Evolutionary conservation across 108 stramenopile genomes (phyloP).

Genomic region (Skeletonema marinoi): DNA sequence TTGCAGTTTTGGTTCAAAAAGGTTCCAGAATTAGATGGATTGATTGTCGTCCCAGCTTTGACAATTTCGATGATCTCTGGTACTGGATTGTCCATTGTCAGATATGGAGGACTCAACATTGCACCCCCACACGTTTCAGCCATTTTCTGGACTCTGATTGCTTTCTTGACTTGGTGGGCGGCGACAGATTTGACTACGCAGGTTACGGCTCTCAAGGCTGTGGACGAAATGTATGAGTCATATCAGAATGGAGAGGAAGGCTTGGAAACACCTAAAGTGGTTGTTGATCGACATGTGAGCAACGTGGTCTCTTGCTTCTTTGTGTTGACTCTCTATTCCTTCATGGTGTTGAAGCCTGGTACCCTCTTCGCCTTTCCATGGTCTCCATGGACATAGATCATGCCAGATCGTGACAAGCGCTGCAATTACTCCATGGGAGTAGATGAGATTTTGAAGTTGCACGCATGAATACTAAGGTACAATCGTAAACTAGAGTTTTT

Average conservation of each 20-base stretch:
- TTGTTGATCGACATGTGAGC: slow-evolving; percentile 55
- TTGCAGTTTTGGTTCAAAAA: slow-evolving; percentile 67
- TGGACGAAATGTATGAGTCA: slow-evolving; percentile 33
- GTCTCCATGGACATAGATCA: slow-evolving; percentile 2
- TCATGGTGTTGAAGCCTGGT: slow-evolving; percentile 66
- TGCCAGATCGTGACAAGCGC: not conserved
- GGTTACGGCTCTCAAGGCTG: slow-evolving; percentile 41
- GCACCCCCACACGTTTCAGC: slow-evolving; percentile 61
- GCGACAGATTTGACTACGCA: slow-evolving; percentile 66
- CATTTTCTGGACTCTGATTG: slow-evolving; percentile 56
- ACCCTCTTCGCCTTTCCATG: slow-evolving; percentile 49
- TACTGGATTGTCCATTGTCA: slow-evolving; percentile 52
- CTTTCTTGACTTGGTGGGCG: slow-evolving; percentile 63
- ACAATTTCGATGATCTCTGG: slow-evolving; percentile 59
- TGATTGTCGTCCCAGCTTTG: slow-evolving; percentile 65
- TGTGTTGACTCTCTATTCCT: slow-evolving; percentile 54
- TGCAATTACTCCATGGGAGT: no score
- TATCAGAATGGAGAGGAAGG: slow-evolving; percentile 32
- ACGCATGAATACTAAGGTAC: no score
- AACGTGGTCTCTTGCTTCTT: slow-evolving; percentile 65
- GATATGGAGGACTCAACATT: slow-evolving; percentile 59
- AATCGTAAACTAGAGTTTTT: no score
- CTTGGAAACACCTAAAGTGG: slow-evolving; percentile 48
- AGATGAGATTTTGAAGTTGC: no score
- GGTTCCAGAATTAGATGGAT: slow-evolving; percentile 52